Evolutionary conservation across 225 moss, liverwort and hornwort species (phyloP).

Genomic region (Bryum argenteum): DNA sequence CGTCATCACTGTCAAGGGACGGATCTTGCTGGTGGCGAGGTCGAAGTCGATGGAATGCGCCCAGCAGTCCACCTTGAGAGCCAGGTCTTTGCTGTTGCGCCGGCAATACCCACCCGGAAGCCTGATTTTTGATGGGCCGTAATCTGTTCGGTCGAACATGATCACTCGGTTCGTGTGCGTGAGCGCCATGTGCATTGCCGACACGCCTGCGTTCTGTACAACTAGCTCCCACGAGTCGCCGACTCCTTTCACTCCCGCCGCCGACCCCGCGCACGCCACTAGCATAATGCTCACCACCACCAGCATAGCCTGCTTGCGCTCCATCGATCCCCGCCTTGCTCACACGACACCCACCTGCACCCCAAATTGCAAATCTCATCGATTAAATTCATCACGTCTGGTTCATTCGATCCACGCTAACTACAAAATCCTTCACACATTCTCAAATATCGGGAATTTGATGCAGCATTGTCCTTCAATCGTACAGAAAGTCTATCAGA

Average conservation of each 20-base stretch:
- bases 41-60: constrained; percentile 62
- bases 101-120: constrained; percentile 60
- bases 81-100: constrained; percentile 39
- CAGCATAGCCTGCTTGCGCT: constrained; percentile 19
- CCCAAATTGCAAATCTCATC: background rate
- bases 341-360: background rate
- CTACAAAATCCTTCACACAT: background rate
- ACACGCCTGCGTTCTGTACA: constrained; percentile 59
- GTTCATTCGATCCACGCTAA: background rate
- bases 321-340: background rate
- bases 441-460: background rate
- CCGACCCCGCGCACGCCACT: constrained; percentile 6
- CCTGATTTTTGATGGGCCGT: constrained; percentile 56
- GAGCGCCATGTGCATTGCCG: constrained; percentile 74
- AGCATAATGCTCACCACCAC: constrained; percentile 21
- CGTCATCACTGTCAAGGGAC: constrained; percentile 47
- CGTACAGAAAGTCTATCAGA: no score
- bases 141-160: constrained; percentile 68
- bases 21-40: constrained; percentile 34
- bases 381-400: background rate
- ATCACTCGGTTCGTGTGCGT: constrained; percentile 70
- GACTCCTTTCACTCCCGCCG: constrained; percentile 5
- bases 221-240: constrained; percentile 57
- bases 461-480: background rate
- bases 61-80: constrained; percentile 65